phyloP scores from a whole-genome alignment of 768 basidiomycete genomes.

The Tubosaeta sp. region DNA sequence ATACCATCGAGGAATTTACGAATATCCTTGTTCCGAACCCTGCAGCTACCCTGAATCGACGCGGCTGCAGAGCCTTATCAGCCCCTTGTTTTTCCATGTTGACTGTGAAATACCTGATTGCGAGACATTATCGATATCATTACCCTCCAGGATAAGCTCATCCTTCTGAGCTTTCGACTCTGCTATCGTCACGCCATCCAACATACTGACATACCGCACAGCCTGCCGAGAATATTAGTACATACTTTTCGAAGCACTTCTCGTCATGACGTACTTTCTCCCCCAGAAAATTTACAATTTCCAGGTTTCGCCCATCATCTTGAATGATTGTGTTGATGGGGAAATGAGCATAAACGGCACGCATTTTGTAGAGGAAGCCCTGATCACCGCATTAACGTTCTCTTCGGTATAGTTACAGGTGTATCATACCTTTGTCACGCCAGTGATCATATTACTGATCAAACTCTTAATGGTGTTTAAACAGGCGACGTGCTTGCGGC shows the following conservation, averaged over 20 bases:
- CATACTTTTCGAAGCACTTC: not conserved
- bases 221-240: conserved; percentile 44
- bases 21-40: conserved; percentile 99
- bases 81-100: not conserved
- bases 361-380: conserved; percentile 99
- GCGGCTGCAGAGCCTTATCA: conserved; percentile 54
- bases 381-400: conserved; percentile 28
- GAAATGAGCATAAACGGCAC: conserved; percentile 99
- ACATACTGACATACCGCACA: conserved; percentile 89
- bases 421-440: conserved; percentile 81
- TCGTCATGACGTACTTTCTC: conserved; percentile 64
- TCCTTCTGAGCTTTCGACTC: conserved; percentile 95
- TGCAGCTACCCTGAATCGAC: conserved; percentile 93
- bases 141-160: conserved; percentile 90
- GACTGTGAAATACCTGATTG: conserved; percentile 67
- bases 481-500: conserved; percentile 98
- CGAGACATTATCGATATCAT: conserved; percentile 95
- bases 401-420: not conserved
- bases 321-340: conserved; percentile 98
- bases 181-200: conserved; percentile 75
- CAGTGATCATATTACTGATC: conserved; percentile 96
- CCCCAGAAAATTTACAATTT: conserved; percentile 94
- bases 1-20: conserved; percentile 97
- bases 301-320: conserved; percentile 63
- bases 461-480: conserved; percentile 92